phyloP scores from a whole-genome alignment of 2,329 filamentous ascomycete genomes.

The Arthrinium puccinioides region DNA sequence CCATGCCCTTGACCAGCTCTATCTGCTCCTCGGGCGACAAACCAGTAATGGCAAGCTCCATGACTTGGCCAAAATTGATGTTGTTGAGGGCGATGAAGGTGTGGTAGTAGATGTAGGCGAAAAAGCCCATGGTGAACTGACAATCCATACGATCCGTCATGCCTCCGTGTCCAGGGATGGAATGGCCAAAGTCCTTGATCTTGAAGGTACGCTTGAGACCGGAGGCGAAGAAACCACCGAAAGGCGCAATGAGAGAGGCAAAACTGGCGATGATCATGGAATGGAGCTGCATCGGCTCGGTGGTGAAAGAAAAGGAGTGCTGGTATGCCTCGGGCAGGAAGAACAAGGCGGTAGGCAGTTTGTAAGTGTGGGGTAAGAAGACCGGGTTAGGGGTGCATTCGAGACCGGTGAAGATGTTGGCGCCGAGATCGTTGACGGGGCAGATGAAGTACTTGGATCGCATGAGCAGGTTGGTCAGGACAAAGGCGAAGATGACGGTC shows the following conservation, averaged over 20 bases:
- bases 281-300: slow-evolving; percentile 89
- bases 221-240: slow-evolving; percentile 96
- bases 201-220: slow-evolving; percentile 98
- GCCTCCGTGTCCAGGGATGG: slow-evolving; percentile 92
- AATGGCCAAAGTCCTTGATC: slow-evolving; percentile 99
- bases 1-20: slow-evolving; percentile 63
- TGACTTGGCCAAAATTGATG: slow-evolving; percentile 74
- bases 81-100: slow-evolving; percentile 91
- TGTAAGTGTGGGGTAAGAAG: slow-evolving; percentile 58
- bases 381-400: slow-evolving; percentile 87
- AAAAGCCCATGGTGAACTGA: slow-evolving; percentile 99
- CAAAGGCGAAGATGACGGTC: slow-evolving; percentile 78
- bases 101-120: slow-evolving; percentile 97
- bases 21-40: slow-evolving; percentile 82
- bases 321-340: slow-evolving; percentile 37
- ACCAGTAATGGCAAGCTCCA: slow-evolving; percentile 89
- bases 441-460: slow-evolving; percentile 97
- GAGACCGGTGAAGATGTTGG: slow-evolving; percentile 86
- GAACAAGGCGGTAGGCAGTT: slow-evolving; percentile 48
- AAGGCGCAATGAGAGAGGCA: slow-evolving; percentile 91
- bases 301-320: slow-evolving; percentile 51
- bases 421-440: slow-evolving; percentile 91
- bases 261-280: slow-evolving; percentile 86
- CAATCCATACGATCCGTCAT: slow-evolving; percentile 99
- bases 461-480: slow-evolving; percentile 77